phyloP scores from a whole-genome alignment of 2,329 filamentous ascomycete genomes.

The Ceratocystis alfenasii region DNA sequence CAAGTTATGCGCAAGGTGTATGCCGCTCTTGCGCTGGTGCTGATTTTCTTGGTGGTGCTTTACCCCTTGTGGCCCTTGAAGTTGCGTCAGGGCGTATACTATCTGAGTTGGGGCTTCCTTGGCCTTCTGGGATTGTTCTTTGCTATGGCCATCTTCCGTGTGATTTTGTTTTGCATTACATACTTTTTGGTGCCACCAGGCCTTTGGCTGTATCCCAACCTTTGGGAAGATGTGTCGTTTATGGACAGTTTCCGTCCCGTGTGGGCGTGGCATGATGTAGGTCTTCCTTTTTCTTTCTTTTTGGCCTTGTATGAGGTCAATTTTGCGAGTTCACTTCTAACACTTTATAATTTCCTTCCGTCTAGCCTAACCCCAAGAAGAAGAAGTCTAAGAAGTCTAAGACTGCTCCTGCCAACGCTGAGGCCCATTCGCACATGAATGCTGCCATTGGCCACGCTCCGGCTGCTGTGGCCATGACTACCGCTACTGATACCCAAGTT shows the following conservation, averaged over 20 bases:
- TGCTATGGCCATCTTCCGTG: slow-evolving; percentile 89
- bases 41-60: slow-evolving; percentile 80
- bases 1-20: slow-evolving; percentile 92
- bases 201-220: slow-evolving; percentile 94
- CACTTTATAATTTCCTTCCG: slow-evolving; percentile 22
- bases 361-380: slow-evolving; percentile 38
- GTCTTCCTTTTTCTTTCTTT: slow-evolving; percentile 26
- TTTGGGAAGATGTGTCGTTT: slow-evolving; percentile 98
- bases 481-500: slow-evolving; percentile 44
- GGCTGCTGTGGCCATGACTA: slow-evolving; percentile 44
- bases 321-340: slow-evolving; percentile 23
- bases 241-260: slow-evolving; percentile 92
- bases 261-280: slow-evolving; percentile 97
- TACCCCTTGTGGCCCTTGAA: slow-evolving; percentile 94
- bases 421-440: slow-evolving; percentile 36
- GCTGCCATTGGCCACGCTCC: slow-evolving; percentile 42
- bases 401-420: slow-evolving; percentile 26
- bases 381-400: slow-evolving; percentile 45
- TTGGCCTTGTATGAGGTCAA: neutral
- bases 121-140: slow-evolving; percentile 88
- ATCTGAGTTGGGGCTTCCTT: slow-evolving; percentile 87
- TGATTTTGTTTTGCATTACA: slow-evolving; percentile 88
- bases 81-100: slow-evolving; percentile 89
- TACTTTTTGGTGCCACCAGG: slow-evolving; percentile 76
- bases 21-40: slow-evolving; percentile 65